Conservation (phyloP, 2,329 filamentous ascomycete species). For the Fusarium graminum region DNA sequence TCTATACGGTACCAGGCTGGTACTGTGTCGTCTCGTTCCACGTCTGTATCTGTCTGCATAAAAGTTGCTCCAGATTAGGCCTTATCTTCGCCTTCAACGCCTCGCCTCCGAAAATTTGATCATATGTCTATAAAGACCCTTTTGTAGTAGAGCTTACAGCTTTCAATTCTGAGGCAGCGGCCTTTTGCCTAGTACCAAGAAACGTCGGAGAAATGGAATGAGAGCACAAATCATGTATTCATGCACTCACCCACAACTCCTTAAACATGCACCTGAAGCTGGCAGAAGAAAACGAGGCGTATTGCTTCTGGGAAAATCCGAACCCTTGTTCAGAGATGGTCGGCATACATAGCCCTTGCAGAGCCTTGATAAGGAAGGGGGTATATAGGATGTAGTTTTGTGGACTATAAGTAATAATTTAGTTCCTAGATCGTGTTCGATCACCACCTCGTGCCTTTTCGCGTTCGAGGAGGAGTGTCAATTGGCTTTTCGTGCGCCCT, state of each 20-base stretch:
- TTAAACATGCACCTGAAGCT: constrained; percentile 7
- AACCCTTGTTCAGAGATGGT: constrained; percentile 4
- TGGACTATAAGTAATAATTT: constrained; percentile 31
- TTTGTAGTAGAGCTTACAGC: constrained; percentile 4
- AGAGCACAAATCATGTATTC: constrained; percentile 8
- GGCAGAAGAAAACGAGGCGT: constrained; percentile 8
- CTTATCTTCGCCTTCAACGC: constrained; percentile 27
- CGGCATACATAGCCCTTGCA: constrained; percentile 15
- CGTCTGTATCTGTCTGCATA: constrained; percentile 7
- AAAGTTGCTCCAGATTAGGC: constrained; percentile 9
- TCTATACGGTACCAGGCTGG: constrained; percentile 29
- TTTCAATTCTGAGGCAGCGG: constrained; percentile 1
- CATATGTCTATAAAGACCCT: constrained; percentile 14
- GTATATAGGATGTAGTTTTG: constrained; percentile 26
- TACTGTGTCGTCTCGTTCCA: constrained; percentile 1
- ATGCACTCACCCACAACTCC: constrained; percentile 30
- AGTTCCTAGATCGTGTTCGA: constrained; percentile 48
- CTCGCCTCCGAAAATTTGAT: constrained; percentile 8
- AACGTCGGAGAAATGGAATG: constrained; percentile 3
- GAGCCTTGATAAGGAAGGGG: constrained; percentile 5
- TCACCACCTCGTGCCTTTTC: constrained; percentile 58
- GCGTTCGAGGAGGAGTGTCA: constrained; percentile 68
- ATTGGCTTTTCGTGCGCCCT: constrained; percentile 71
- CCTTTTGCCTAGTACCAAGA: constrained; percentile 8
- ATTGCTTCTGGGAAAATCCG: constrained; percentile 6